Percentiles rank a stretch among this genome's conserved stretches.
Evolutionary conservation across 2,329 filamentous ascomycete genomes (phyloP).

Genomic region (Claviceps arundinis): DNA sequence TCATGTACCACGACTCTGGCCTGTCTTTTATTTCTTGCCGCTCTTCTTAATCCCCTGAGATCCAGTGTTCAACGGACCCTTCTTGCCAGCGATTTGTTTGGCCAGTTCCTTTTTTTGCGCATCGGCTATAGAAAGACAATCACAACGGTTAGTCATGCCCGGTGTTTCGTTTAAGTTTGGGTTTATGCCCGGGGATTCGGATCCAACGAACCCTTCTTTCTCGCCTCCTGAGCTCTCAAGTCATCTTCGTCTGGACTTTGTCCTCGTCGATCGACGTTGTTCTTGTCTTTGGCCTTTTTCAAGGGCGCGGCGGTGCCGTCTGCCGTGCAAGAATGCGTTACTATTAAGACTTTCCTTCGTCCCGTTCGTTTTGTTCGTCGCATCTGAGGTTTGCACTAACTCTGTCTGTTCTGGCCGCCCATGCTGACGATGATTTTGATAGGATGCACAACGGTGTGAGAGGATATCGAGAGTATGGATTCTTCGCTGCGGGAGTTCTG

Average conservation of each 20-base stretch:
- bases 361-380: background rate
- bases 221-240: background rate
- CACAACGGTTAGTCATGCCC: background rate
- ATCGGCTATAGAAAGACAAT: background rate
- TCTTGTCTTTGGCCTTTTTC: constrained; percentile 76
- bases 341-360: background rate
- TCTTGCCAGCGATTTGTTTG: constrained; percentile 62
- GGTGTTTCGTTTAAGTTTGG: background rate
- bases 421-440: constrained; percentile 12
- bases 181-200: too few relatives aligned
- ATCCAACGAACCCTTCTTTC: background rate
- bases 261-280: constrained; percentile 24
- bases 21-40: constrained; percentile 67
- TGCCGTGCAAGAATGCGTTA: constrained; percentile 19
- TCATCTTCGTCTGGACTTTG: background rate
- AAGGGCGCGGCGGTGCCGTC: constrained; percentile 68
- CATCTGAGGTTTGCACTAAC: constrained; percentile 11
- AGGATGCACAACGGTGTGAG: background rate
- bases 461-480: background rate
- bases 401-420: constrained; percentile 27
- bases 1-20: background rate
- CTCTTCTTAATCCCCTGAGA: constrained; percentile 94
- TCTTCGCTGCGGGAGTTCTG: background rate
- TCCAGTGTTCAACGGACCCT: constrained; percentile 77
- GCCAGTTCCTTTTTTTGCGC: constrained; percentile 53